These are phyloP conservation scores for Globisporangium abappressorium DNA, from an alignment of 352 stramenopile species.

Conservation along the genomic window DNA sequence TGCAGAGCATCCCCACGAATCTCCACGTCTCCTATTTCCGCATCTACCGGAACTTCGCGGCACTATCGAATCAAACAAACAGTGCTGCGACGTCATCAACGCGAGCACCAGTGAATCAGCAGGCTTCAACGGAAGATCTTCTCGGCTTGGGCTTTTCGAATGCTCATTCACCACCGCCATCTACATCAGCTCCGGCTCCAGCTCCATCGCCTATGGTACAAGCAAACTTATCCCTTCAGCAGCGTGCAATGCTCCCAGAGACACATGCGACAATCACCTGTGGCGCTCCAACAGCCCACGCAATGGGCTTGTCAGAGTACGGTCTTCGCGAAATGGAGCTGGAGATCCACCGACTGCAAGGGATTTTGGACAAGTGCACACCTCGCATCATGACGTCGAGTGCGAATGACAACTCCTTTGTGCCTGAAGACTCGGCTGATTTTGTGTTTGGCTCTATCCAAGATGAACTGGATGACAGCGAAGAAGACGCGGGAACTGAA, in stretches of 20 bases:
- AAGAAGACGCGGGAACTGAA: constrained; percentile 18
- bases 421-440: constrained; percentile 50
- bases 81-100: constrained; percentile 15
- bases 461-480: constrained; percentile 36
- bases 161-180: constrained; percentile 8
- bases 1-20: constrained; percentile 81
- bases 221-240: constrained; percentile 27
- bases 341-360: constrained; percentile 65
- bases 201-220: constrained; percentile 7
- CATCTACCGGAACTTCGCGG: constrained; percentile 64
- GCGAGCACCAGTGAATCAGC: constrained; percentile 14
- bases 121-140: constrained; percentile 56
- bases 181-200: neutral
- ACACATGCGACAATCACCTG: constrained; percentile 76
- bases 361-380: constrained; percentile 60
- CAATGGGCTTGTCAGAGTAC: constrained; percentile 69
- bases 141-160: constrained; percentile 36
- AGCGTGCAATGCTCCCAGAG: constrained; percentile 44
- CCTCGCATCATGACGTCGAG: constrained; percentile 32
- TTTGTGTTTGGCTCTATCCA: constrained; percentile 51
- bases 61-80: constrained; percentile 8
- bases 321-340: constrained; percentile 83
- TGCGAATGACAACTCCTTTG: constrained; percentile 29
- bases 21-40: constrained; percentile 83
- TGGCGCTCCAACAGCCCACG: constrained; percentile 77